Conservation (phyloP, 768 basidiomycete species). For the Clitopilus passeckerianus region DNA sequence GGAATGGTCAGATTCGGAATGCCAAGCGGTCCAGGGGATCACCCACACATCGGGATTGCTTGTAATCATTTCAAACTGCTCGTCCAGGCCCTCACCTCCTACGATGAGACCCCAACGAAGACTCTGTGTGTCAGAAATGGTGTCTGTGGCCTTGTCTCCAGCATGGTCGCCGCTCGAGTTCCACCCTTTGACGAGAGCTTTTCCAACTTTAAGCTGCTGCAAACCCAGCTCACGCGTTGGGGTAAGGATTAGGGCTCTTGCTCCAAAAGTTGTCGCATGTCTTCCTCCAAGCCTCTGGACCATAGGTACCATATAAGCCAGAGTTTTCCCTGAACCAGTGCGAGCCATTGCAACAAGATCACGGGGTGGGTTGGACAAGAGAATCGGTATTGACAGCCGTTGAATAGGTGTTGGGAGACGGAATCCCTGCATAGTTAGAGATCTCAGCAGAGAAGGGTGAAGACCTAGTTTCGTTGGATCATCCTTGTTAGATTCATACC, state of each 20-base stretch:
- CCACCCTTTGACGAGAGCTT: conserved; percentile 87
- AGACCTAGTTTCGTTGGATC: too few species aligned
- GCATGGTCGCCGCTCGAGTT: conserved; percentile 60
- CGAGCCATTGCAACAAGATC: conserved; percentile 98
- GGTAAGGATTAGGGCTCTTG: conserved; percentile 82
- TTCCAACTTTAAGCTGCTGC: conserved; percentile 92
- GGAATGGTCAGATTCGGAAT: conserved; percentile 7
- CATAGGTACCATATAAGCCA: conserved; percentile 93
- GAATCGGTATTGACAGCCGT: conserved; percentile 79
- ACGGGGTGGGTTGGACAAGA: conserved; percentile 78
- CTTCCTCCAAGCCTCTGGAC: conserved; percentile 80
- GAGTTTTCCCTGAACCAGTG: conserved; percentile 95
- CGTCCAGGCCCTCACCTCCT: conserved; percentile 92
- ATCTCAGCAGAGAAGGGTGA: conserved; percentile 76
- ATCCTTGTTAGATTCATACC: not conserved
- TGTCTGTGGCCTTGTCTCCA: conserved; percentile 62
- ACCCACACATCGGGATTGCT: conserved; percentile 94
- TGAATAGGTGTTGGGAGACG: conserved; percentile 96
- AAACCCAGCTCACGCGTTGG: conserved; percentile 93
- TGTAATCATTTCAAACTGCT: conserved; percentile 94
- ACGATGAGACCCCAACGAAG: conserved; percentile 93
- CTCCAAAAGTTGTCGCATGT: conserved; percentile 76
- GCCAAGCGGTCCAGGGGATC: conserved; percentile 5
- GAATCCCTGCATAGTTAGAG: conserved; percentile 88
- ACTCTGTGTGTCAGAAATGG: conserved; percentile 48